Evolutionary conservation across 768 basidiomycete species (phyloP).

Genomic region (Sutorius australiensis): DNA sequence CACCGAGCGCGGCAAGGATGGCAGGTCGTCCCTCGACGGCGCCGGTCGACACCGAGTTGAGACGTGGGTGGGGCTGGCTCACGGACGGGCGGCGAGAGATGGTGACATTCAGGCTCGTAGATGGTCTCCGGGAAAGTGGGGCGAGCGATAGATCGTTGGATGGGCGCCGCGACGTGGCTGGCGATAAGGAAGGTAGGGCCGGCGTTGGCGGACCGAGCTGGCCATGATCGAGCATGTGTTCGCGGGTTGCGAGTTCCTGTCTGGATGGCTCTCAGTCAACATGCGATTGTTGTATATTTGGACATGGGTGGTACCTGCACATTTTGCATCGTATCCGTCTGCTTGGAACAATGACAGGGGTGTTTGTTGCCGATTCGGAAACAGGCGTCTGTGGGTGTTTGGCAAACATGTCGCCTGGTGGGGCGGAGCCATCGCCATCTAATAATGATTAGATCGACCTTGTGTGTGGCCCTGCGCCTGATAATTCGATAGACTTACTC

Average conservation of each 20-base stretch:
- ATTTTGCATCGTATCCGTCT: conserved; percentile 86
- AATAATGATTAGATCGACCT: conserved; percentile 9
- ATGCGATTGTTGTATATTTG: background rate
- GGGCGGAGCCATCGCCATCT: conserved; percentile 73
- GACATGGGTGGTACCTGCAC: conserved; percentile 56
- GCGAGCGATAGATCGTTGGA: conserved; percentile 25
- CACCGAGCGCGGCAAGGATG: conserved; percentile 20
- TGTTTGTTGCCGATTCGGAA: conserved; percentile 54
- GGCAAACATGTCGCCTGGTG: conserved; percentile 72
- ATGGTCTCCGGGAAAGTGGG: conserved; percentile 20
- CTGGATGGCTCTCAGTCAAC: conserved; percentile 24
- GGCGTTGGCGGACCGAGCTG: conserved; percentile 71
- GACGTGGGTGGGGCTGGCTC: conserved; percentile 23
- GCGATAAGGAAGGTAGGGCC: conserved; percentile 40
- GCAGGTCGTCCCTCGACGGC: conserved; percentile 20
- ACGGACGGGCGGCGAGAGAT: conserved; percentile 28
- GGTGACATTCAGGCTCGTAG: conserved; percentile 26
- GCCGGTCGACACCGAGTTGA: conserved; percentile 17
- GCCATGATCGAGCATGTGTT: conserved; percentile 91
- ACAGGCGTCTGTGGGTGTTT: conserved; percentile 60
- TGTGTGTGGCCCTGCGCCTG: background rate
- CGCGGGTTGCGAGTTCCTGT: conserved; percentile 82
- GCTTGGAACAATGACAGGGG: conserved; percentile 50
- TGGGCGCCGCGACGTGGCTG: conserved; percentile 44
- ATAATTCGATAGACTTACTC: conserved; percentile 53